Conservation (phyloP, 345 rosid species). For the Dovyalis caffra region DNA sequence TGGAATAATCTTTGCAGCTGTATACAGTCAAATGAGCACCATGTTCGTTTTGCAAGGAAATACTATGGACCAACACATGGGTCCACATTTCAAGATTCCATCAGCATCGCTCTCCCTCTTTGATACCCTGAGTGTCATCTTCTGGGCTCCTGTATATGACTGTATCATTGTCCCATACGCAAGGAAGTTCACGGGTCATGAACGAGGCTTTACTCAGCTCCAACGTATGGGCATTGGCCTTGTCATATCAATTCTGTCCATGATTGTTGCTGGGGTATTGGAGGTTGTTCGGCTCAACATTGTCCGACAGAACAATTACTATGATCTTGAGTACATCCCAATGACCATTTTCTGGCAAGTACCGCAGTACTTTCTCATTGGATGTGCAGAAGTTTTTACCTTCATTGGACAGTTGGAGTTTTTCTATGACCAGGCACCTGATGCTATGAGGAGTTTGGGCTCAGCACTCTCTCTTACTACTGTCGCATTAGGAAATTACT, state of each 20-base stretch:
- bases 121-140: conserved; percentile 80
- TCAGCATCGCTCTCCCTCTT: conserved; percentile 91
- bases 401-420: conserved; percentile 86
- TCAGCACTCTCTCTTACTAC: conserved; percentile 82
- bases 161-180: conserved; percentile 60
- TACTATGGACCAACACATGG: conserved; percentile 88
- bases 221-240: conserved; percentile 95
- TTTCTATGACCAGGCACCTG: conserved; percentile 93
- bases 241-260: conserved; percentile 66
- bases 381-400: conserved; percentile 87
- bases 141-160: conserved; percentile 85
- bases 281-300: conserved; percentile 60
- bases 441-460: conserved; percentile 91
- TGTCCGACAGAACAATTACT: conserved; percentile 54
- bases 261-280: conserved; percentile 65
- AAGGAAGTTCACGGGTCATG: conserved; percentile 63
- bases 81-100: conserved; percentile 67
- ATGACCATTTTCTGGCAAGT: conserved; percentile 94
- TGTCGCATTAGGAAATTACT: conserved; percentile 68
- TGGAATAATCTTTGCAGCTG: conserved; percentile 79
- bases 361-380: conserved; percentile 79
- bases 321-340: conserved; percentile 52
- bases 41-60: conserved; percentile 94
- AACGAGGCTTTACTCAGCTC: conserved; percentile 89
- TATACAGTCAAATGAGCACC: conserved; percentile 86